Evolutionary conservation across 2,329 filamentous ascomycete species (phyloP).

Genomic region (Aspergillus terreus): DNA sequence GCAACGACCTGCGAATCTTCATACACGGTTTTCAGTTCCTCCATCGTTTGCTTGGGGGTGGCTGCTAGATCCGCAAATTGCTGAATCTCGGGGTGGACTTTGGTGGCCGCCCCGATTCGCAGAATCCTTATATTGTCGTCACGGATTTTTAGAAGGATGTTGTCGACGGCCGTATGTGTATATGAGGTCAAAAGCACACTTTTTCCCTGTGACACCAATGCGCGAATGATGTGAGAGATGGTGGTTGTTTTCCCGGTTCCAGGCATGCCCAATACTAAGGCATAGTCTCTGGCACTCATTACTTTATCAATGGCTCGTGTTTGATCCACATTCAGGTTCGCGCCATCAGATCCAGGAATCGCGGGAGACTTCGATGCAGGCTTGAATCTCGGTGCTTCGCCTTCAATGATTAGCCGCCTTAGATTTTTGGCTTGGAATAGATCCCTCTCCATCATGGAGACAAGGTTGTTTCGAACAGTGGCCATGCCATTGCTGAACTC

Average conservation of each 20-base stretch:
- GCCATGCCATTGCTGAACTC: slow-evolving; percentile 99
- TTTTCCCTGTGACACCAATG: slow-evolving; percentile 82
- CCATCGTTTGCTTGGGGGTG: slow-evolving; percentile 69
- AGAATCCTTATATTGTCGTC: slow-evolving; percentile 73
- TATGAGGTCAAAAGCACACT: slow-evolving; percentile 92
- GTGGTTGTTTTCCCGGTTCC: slow-evolving; percentile 98
- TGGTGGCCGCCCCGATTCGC: slow-evolving; percentile 78
- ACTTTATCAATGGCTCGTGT: slow-evolving; percentile 85
- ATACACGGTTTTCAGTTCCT: slow-evolving; percentile 80
- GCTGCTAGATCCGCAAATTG: slow-evolving; percentile 78
- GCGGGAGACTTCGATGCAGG: slow-evolving; percentile 59
- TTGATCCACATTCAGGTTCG: slow-evolving; percentile 81
- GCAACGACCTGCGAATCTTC: slow-evolving; percentile 85
- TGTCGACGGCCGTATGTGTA: slow-evolving; percentile 96
- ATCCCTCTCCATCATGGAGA: slow-evolving; percentile 83
- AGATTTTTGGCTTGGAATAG: slow-evolving; percentile 68
- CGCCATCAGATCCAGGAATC: slow-evolving; percentile 52
- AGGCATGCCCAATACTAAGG: slow-evolving; percentile 96
- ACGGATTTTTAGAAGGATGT: slow-evolving; percentile 89
- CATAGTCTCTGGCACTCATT: slow-evolving; percentile 92
- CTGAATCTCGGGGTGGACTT: slow-evolving; percentile 83
- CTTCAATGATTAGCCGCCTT: slow-evolving; percentile 75
- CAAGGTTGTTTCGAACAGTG: slow-evolving; percentile 85
- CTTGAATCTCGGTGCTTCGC: slow-evolving; percentile 70
- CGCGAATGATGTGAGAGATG: slow-evolving; percentile 93